These are phyloP conservation scores for Pyricularia sp. DNA, from an alignment of 2,329 filamentous ascomycete species.

Conservation along the genomic window DNA sequence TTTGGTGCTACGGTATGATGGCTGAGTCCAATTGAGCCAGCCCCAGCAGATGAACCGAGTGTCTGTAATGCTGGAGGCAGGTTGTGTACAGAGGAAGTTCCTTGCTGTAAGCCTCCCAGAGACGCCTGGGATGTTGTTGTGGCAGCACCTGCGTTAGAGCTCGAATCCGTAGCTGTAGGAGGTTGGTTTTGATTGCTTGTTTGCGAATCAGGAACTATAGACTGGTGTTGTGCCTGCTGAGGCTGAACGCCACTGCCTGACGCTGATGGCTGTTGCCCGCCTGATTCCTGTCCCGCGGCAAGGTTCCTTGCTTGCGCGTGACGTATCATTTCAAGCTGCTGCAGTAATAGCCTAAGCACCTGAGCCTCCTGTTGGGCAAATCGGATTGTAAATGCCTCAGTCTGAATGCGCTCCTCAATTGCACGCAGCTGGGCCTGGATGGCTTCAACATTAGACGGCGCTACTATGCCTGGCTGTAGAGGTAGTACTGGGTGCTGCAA, in stretches of 20 bases:
- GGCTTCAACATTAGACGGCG: slow-evolving; percentile 4
- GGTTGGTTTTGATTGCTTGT: neutral
- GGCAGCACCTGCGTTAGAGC: neutral
- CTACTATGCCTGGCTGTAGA: slow-evolving; percentile 7
- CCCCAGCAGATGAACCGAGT: neutral
- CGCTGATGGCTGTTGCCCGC: neutral
- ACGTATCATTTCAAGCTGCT: slow-evolving; percentile 54
- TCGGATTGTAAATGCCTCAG: slow-evolving; percentile 42
- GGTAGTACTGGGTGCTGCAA: neutral
- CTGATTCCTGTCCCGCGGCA: neutral
- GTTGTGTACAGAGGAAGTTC: neutral
- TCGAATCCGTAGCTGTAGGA: neutral
- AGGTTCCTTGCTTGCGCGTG: slow-evolving; percentile 18
- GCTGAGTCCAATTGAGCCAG: neutral
- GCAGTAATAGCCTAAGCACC: slow-evolving; percentile 52
- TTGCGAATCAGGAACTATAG: neutral
- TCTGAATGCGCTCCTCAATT: slow-evolving; percentile 7
- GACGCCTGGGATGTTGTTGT: neutral
- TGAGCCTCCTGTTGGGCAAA: slow-evolving; percentile 54
- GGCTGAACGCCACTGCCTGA: neutral
- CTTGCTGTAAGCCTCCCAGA: neutral
- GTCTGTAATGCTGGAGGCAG: neutral
- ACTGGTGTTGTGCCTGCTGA: neutral
- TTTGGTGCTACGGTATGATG: slow-evolving; percentile 20
- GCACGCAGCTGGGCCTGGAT: slow-evolving; percentile 2